Percentiles rank a stretch among this genome's conserved stretches.
Conservation (phyloP, 192 early-diverging fungal species). For the Rhizophagus prolifer region DNA sequence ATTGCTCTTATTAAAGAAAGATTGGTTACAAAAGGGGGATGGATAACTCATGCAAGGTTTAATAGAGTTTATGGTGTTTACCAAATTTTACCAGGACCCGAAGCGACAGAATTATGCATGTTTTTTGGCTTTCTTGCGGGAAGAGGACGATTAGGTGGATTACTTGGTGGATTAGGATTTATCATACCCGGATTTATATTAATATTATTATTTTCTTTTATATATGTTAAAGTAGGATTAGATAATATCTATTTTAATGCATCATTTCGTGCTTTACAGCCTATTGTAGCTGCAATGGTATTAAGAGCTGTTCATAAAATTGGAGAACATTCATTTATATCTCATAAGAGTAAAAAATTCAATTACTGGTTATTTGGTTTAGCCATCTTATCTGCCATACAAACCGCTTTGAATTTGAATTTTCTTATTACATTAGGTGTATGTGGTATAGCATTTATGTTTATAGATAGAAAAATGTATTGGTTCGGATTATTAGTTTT, state of each 20-base stretch:
- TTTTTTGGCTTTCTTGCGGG: conserved; percentile 52
- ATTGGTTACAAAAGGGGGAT: conserved; percentile 43
- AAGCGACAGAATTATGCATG: conserved; percentile 56
- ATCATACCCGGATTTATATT: conserved; percentile 49
- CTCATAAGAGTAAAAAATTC: conserved; percentile 44
- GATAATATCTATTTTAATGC: conserved; percentile 54
- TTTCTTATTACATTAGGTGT: conserved; percentile 52
- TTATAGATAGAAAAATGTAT: conserved; percentile 31
- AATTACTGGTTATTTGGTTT: conserved; percentile 33
- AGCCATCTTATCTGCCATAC: conserved; percentile 38
- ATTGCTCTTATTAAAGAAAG: conserved; percentile 50
- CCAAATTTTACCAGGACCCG: conserved; percentile 57
- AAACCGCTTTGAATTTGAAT: conserved; percentile 49
- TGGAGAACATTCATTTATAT: conserved; percentile 45
- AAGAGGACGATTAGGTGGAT: conserved; percentile 42
- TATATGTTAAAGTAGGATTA: conserved; percentile 45
- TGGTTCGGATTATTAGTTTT: conserved; percentile 33
- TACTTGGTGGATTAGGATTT: conserved; percentile 52
- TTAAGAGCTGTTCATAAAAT: conserved; percentile 49
- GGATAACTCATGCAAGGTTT: conserved; percentile 50
- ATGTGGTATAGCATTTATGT: conserved; percentile 41
- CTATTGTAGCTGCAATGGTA: conserved; percentile 56
- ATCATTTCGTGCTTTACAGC: conserved; percentile 51
- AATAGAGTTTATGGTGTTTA: conserved; percentile 58
- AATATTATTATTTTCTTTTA: conserved; percentile 45